Conservation (phyloP, 441 rosid species). For the Cnidoscolus chayamansa region DNA sequence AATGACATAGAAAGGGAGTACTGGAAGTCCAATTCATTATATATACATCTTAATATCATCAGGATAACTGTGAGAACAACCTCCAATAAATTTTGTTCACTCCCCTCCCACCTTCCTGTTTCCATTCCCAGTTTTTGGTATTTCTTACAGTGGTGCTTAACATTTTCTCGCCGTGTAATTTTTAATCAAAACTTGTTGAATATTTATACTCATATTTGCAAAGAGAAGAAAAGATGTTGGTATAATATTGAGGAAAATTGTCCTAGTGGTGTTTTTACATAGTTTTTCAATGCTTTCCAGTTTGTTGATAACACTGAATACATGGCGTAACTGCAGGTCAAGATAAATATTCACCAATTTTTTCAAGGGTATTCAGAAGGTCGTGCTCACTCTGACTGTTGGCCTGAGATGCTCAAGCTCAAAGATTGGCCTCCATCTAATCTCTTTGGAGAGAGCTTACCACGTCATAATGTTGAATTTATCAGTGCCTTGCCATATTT, state of each 20-base stretch:
- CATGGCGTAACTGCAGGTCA: slow-evolving; percentile 31
- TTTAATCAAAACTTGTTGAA: neutral
- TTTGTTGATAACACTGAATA: neutral
- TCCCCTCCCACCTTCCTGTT: neutral
- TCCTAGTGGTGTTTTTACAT: neutral
- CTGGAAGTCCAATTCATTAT: no score
- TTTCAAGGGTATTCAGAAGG: slow-evolving; percentile 51
- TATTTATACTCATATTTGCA: neutral
- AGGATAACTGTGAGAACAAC: no score
- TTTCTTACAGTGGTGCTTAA: neutral
- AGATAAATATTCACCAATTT: slow-evolving; percentile 46
- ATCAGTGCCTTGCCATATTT: slow-evolving; percentile 56
- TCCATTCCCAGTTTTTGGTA: neutral
- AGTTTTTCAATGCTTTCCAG: neutral
- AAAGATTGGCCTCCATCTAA: slow-evolving; percentile 77
- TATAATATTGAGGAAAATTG: neutral
- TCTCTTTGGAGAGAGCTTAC: slow-evolving; percentile 47
- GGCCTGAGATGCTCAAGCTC: slow-evolving; percentile 67
- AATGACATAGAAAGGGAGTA: no score
- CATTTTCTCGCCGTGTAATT: neutral
- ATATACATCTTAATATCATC: no score
- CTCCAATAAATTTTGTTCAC: no score
- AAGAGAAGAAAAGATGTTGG: neutral
- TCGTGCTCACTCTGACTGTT: slow-evolving; percentile 26
- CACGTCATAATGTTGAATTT: slow-evolving; percentile 62